A percentile compares a stretch with the other conserved stretches of the same genome.
Conservation (phyloP, 495 filamentous ascomycete genomes). For the Cenococcum geophilum region DNA sequence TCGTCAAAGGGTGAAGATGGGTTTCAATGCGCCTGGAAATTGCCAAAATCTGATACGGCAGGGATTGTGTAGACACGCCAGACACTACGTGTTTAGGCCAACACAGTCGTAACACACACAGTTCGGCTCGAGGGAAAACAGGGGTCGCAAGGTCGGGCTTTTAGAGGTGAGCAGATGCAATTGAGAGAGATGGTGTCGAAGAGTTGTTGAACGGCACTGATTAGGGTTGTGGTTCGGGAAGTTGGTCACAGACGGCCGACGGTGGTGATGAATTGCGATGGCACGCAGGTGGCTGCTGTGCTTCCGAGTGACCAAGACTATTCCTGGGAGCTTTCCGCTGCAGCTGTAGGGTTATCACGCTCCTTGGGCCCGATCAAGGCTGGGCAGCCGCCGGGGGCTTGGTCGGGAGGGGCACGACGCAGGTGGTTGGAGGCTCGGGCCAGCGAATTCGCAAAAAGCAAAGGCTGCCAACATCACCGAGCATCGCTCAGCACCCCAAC, state of each 20-base stretch:
- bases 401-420: neutral
- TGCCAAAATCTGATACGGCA: conserved; percentile 7
- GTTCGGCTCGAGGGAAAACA: neutral
- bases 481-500: neutral
- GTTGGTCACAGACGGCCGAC: neutral
- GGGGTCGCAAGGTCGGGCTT: neutral
- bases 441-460: neutral
- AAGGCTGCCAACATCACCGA: neutral
- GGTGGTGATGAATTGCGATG: neutral
- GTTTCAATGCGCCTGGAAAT: neutral
- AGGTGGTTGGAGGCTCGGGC: neutral
- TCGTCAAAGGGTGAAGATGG: neutral
- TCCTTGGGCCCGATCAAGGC: conserved; percentile 3
- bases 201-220: neutral
- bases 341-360: conserved; percentile 6
- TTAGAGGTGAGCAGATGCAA: neutral
- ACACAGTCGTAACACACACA: conserved; percentile 1
- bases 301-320: neutral
- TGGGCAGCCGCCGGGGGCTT: neutral
- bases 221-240: neutral
- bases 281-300: neutral
- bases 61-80: neutral
- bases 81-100: conserved; percentile 1
- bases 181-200: neutral
- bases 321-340: neutral